These are phyloP conservation scores for Talaromyces pinophilus DNA, from an alignment of 2,329 filamentous ascomycete species.

Conservation along the genomic window DNA sequence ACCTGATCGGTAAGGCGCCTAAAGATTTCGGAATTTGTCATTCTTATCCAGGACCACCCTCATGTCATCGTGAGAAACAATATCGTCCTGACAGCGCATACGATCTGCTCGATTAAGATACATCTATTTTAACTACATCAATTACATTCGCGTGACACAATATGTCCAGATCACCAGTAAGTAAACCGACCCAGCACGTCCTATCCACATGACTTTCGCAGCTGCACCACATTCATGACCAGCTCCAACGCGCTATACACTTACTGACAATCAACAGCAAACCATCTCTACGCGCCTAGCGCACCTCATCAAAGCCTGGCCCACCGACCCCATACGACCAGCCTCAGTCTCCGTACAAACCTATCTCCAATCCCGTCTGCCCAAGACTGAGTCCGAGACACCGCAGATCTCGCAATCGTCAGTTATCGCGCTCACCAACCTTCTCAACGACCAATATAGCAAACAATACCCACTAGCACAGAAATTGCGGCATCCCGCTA, in stretches of 20 bases:
- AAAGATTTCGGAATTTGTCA: not conserved
- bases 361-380: slow-evolving; percentile 41
- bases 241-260: not conserved
- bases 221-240: not conserved
- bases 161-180: slow-evolving; percentile 36
- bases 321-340: slow-evolving; percentile 47
- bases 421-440: slow-evolving; percentile 60
- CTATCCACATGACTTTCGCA: not conserved
- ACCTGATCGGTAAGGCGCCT: slow-evolving; percentile 7
- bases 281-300: slow-evolving; percentile 38
- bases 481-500: slow-evolving; percentile 52
- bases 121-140: too few species aligned
- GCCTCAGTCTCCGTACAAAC: slow-evolving; percentile 48
- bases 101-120: too few species aligned
- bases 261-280: slow-evolving; percentile 22
- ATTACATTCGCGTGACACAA: slow-evolving; percentile 11
- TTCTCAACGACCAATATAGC: slow-evolving; percentile 61
- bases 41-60: not conserved
- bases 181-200: slow-evolving; percentile 11
- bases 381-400: slow-evolving; percentile 28
- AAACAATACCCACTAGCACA: slow-evolving; percentile 53
- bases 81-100: not conserved
- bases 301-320: slow-evolving; percentile 49
- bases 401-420: slow-evolving; percentile 37
- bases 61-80: not conserved